These are phyloP conservation scores for Eucalyptus curtisii DNA, from an alignment of 345 rosid species.

Conservation along the genomic window DNA sequence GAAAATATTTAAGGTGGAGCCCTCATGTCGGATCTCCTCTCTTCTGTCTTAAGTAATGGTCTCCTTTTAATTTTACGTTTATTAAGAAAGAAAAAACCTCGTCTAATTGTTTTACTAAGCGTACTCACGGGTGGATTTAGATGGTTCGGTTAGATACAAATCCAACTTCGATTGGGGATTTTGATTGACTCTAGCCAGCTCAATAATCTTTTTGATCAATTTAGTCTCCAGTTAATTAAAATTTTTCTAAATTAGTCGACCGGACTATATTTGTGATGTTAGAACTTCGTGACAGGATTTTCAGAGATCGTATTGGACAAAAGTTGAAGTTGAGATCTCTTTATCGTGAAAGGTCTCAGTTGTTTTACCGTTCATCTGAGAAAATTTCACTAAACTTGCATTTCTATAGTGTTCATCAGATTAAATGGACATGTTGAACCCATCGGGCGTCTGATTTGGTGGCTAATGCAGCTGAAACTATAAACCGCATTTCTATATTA, in stretches of 20 bases:
- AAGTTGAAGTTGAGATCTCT: not conserved
- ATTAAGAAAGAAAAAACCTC: not conserved
- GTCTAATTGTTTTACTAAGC: not conserved
- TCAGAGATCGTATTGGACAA: accelerated
- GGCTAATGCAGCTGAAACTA: not conserved
- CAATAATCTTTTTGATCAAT: not conserved
- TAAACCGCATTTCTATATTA: too few relatives aligned
- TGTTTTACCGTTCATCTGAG: accelerated
- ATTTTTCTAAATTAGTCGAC: accelerated
- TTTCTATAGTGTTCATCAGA: not conserved
- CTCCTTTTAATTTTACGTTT: not conserved
- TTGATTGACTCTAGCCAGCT: not conserved
- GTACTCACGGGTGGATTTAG: not conserved
- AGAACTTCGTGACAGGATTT: accelerated
- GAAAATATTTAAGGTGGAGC: not conserved
- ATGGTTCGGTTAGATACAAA: not conserved
- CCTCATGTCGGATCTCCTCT: not conserved
- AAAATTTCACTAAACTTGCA: not conserved
- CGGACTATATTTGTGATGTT: too few relatives aligned
- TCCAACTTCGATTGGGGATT: not conserved
- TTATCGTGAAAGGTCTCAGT: not conserved
- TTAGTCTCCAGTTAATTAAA: too few relatives aligned
- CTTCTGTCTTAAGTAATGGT: not conserved
- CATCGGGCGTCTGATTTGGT: not conserved
- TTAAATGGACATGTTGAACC: not conserved